Evolutionary conservation across 306 rosid species (phyloP).

Genomic region (Castanea mollissima): DNA sequence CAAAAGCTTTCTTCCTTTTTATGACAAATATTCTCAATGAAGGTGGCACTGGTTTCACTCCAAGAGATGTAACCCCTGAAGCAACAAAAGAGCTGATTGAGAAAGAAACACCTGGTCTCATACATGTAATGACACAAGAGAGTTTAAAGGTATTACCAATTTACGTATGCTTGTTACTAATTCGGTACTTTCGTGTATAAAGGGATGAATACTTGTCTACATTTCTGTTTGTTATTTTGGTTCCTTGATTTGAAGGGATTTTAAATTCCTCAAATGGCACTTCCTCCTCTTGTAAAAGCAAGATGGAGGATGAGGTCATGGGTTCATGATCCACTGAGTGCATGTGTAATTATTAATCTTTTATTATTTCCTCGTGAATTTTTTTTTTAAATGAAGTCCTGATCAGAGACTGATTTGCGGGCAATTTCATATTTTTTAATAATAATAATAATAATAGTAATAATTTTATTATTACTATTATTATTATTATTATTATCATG

Average conservation of each 20-base stretch:
- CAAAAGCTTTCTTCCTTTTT: conserved; percentile 20
- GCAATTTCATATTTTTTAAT: neutral
- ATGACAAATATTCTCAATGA: conserved; percentile 14
- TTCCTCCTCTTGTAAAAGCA: too few species aligned
- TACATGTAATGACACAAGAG: conserved; percentile 86
- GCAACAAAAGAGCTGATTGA: conserved; percentile 85
- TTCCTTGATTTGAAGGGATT: neutral
- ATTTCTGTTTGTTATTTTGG: neutral
- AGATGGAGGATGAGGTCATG: too few species aligned
- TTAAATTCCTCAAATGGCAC: neutral
- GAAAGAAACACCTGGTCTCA: conserved; percentile 89
- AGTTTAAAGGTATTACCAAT: conserved; percentile 67
- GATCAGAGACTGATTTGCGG: neutral
- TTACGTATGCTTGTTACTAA: conserved; percentile 7
- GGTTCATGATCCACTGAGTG: too few species aligned
- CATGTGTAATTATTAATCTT: too few species aligned
- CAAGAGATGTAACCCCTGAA: conserved; percentile 88
- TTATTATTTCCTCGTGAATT: too few species aligned
- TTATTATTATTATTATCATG: too few species aligned
- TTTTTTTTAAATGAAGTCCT: neutral
- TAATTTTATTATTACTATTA: neutral
- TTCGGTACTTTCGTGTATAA: neutral
- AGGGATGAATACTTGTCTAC: neutral
- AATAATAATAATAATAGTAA: too few species aligned
- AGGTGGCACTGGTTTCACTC: conserved; percentile 94